Evolutionary conservation across 257 asterid genomes (phyloP).

Genomic region (Cruciata laevipes): DNA sequence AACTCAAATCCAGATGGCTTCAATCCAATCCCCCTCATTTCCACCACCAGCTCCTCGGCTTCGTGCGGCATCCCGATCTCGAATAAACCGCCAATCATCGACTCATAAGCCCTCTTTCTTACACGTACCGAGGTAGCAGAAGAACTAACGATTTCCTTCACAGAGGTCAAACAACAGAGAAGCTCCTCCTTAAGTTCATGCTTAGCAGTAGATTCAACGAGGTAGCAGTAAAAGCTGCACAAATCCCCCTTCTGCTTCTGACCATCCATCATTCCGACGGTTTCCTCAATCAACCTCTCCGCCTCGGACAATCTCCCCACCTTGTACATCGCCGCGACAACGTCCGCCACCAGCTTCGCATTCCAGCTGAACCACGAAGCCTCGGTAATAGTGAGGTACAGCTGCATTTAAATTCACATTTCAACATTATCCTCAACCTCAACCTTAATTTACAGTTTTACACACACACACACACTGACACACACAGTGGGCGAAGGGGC

Average conservation of each 20-base stretch:
- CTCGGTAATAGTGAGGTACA: constrained; percentile 52
- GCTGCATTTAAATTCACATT: constrained; percentile 29
- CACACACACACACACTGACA: background rate
- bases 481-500: background rate
- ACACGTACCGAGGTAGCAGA: constrained; percentile 55
- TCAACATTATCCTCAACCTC: background rate
- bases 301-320: constrained; percentile 46
- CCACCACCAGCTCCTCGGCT: constrained; percentile 58
- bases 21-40: constrained; percentile 54
- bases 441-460: too few relatives aligned
- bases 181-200: constrained; percentile 39
- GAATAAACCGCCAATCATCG: constrained; percentile 55
- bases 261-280: constrained; percentile 35
- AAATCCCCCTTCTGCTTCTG: constrained; percentile 61
- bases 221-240: constrained; percentile 50
- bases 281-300: constrained; percentile 33
- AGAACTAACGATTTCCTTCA: constrained; percentile 32
- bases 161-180: constrained; percentile 28
- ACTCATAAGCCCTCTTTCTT: constrained; percentile 51
- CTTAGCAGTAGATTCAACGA: constrained; percentile 52
- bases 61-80: constrained; percentile 52
- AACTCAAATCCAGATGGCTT: constrained; percentile 51
- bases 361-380: constrained; percentile 92
- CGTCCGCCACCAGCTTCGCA: constrained; percentile 65
- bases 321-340: constrained; percentile 48